Conservation (phyloP, 1,139 yeast species). For the Candida tropicalis region DNA sequence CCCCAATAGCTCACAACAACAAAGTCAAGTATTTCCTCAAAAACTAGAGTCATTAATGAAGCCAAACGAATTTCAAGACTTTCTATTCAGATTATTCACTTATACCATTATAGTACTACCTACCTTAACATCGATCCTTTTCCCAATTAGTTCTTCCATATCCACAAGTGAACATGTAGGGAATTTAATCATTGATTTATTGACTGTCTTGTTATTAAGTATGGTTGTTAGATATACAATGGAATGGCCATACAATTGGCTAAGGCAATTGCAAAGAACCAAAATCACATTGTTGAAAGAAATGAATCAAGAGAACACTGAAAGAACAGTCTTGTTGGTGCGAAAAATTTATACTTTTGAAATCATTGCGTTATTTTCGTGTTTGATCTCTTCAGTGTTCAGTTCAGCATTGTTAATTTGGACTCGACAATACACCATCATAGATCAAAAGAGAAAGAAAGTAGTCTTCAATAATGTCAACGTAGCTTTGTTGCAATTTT, state of each 20-base stretch:
- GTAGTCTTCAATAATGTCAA: conserved; percentile 38
- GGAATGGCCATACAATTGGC: conserved; percentile 45
- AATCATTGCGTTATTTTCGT: conserved; percentile 24
- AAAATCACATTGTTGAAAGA: conserved; percentile 23
- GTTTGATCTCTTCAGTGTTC: conserved; percentile 26
- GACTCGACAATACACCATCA: conserved; percentile 28
- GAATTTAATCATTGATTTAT: conserved; percentile 28
- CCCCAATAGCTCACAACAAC: neutral
- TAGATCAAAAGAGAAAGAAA: conserved; percentile 29
- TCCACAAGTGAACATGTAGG: conserved; percentile 20
- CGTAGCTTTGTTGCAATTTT: conserved; percentile 30
- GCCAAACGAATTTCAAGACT: conserved; percentile 12
- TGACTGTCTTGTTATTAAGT: conserved; percentile 30
- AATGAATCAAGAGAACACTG: conserved; percentile 16
- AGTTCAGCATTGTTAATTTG: conserved; percentile 30
- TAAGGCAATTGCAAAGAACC: conserved; percentile 24
- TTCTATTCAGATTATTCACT: conserved; percentile 16
- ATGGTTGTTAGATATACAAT: conserved; percentile 30
- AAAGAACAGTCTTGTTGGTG: conserved; percentile 15
- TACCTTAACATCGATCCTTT: conserved; percentile 18
- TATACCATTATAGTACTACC: conserved; percentile 17
- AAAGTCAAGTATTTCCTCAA: conserved; percentile 1
- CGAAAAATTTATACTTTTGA: conserved; percentile 25
- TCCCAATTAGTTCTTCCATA: conserved; percentile 12
- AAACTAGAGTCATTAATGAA: conserved; percentile 5